Evolutionary conservation across 2,329 filamentous ascomycete genomes (phyloP).

Genomic region (Blastomyces percursus): DNA sequence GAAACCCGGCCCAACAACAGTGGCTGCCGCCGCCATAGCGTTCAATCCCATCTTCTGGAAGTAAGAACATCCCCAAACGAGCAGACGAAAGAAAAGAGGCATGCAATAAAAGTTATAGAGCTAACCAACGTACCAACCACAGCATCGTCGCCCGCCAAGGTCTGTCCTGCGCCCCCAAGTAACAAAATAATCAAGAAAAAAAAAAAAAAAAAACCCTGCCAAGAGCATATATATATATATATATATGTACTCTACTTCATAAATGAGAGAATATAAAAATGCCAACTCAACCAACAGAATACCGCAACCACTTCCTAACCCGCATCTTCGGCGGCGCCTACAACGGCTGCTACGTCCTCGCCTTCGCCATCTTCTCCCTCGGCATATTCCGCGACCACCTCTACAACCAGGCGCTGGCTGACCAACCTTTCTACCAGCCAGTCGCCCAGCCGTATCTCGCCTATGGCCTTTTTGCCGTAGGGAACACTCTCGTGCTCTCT

Average conservation of each 20-base stretch:
- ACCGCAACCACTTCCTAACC: slow-evolving; percentile 79
- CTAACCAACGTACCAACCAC: slow-evolving; percentile 6
- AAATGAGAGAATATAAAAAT: not conserved
- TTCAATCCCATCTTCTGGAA: slow-evolving; percentile 99
- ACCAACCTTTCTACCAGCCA: slow-evolving; percentile 63
- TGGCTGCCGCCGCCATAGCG: slow-evolving; percentile 67
- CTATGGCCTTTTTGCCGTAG: slow-evolving; percentile 58
- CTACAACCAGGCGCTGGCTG: slow-evolving; percentile 71
- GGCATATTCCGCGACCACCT: slow-evolving; percentile 80
- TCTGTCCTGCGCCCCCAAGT: slow-evolving; percentile 23
- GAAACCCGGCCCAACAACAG: slow-evolving; percentile 37
- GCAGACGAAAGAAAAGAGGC: not conserved
- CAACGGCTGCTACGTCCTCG: slow-evolving; percentile 80
- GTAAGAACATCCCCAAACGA: slow-evolving; percentile 45
- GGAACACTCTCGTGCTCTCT: slow-evolving; percentile 75
- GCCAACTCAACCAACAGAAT: slow-evolving; percentile 51
- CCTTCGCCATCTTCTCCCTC: slow-evolving; percentile 77
- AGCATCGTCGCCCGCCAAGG: slow-evolving; percentile 78
- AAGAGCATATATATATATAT: not conserved
- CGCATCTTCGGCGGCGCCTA: slow-evolving; percentile 72
- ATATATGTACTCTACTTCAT: not conserved
- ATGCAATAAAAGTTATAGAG: not conserved
- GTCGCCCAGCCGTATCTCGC: slow-evolving; percentile 57
- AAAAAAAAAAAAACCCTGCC: no score
- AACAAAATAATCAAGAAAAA: not conserved